Evolutionary conservation across 2,329 filamentous ascomycete species (phyloP), one percentile per base, ranked within the genome.

Genomic region (Colletotrichum tofieldiae): DNA sequence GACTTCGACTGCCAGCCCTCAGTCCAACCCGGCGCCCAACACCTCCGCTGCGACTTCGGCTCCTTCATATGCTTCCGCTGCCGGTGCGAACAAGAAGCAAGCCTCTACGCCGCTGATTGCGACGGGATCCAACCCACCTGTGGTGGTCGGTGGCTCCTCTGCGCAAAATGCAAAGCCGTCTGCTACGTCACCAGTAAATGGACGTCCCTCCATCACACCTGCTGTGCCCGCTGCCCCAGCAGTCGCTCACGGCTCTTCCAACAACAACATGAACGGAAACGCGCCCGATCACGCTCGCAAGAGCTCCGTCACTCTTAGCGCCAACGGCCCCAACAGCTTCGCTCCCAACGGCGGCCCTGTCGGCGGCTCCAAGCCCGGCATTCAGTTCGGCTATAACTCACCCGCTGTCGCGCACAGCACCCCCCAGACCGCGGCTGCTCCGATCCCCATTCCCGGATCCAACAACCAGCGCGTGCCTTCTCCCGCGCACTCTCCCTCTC

Each of bases 251-350:
- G 89, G 89, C 82, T 90, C 86, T 79, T 69, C 65, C 26, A 88
- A 88, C 79, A 83, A 66, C 35, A 88, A 88, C 79, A 83, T 90
- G 77, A 96, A 97, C 89, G 94, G 94, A 76, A 85, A 86, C 76
- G 83, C 87, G 66, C 86, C 87, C 77, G 92, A 94, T 77, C 95
- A 98, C 86, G 89, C 87, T 80, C 91, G 94, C 81, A 98, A 97
- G 85, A 91, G 92, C 75, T 98, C 96, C 23, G 93, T 98, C 79
- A 97, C 95, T 78, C 98, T 98, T 86, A 95, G 91, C 82, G 92
- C 94, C 77, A 93, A 93, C 80, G 94, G 93, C 77, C 90, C 93
- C 67, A 93, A 89, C 77, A 92, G 92, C 79, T 93, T 91, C 81
- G 90, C 92, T 73, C 88, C 92, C 77, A 97, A 97, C 87, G 94